Conservation (phyloP, 768 basidiomycete species). For the Rhodotorula babjevae region DNA sequence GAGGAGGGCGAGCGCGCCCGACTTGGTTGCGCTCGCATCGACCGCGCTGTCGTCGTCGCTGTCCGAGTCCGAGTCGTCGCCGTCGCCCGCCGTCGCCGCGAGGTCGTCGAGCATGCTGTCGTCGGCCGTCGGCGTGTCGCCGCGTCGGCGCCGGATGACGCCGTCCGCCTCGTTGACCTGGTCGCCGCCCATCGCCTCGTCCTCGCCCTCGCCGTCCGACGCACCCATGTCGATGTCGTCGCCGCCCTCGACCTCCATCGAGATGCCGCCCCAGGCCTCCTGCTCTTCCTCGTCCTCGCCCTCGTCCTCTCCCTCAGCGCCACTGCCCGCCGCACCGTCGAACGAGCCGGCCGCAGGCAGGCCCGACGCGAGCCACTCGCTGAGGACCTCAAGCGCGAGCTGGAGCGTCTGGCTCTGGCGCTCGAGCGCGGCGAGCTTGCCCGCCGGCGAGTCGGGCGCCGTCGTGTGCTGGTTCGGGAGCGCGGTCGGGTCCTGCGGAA, state of each 20-base stretch:
- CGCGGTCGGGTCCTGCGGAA: slow-evolving; percentile 25
- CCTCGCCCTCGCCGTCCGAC: slow-evolving; percentile 14
- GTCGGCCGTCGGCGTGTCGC: slow-evolving; percentile 2
- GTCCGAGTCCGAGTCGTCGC: slow-evolving; percentile 21
- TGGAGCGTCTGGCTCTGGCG: slow-evolving; percentile 46
- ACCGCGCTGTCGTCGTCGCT: not conserved
- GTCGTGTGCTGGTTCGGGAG: slow-evolving; percentile 2
- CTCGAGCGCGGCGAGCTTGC: slow-evolving; percentile 45
- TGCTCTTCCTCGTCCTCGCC: slow-evolving; percentile 24
- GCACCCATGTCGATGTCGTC: slow-evolving; percentile 1
- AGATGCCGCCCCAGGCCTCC: slow-evolving; percentile 33
- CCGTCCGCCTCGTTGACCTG: slow-evolving; percentile 9
- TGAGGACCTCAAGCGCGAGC: slow-evolving; percentile 48
- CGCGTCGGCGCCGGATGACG: slow-evolving; percentile 7
- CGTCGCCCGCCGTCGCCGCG: slow-evolving; percentile 37
- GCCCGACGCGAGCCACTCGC: slow-evolving; percentile 30
- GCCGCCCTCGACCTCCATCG: slow-evolving; percentile 27
- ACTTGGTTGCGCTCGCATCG: too few relatives aligned
- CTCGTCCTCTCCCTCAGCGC: not conserved
- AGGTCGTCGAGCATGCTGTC: slow-evolving; percentile 42
- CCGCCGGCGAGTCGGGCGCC: not conserved
- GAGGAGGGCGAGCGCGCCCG: not conserved
- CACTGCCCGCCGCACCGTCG: not conserved
- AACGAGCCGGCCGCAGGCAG: slow-evolving; percentile 9
- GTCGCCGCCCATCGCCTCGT: slow-evolving; percentile 3